Evolutionary conservation across 23 red algal genomes (phyloP), one percentile per base, ranked within the genome.

Genomic region (Gracilariopsis chorda): DNA sequence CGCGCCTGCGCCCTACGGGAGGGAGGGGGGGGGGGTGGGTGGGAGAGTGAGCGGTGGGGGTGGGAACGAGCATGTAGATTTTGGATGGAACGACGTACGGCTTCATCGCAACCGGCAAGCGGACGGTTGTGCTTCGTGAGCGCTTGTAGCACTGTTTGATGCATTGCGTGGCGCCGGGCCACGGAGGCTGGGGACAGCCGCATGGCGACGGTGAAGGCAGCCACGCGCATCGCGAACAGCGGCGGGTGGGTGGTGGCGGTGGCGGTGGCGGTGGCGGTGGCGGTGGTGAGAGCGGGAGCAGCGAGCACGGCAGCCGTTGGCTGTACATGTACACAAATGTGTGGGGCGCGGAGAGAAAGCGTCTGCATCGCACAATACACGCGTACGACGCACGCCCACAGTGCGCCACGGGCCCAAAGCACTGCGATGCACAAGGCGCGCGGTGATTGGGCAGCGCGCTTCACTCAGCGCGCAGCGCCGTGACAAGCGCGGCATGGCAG

Each of bases 81-180:
- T 7, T n/a, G 40, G 40, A n/a, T 16, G n/a, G n/a, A 14, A 44
- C 32, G 5, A 53, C 74, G n/a, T 79, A 79, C 74, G 36, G 49
- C 82, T 41, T 86, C 82, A 47, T 86, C 82, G 42, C 57, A 53
- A 3, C 82, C 82, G 64, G 82, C 82, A 8, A 86, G 28, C 4
- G 40, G 42, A 9, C 41, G 30, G 33, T 63, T 6, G 7, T 13
- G n/a, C 16, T 35, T 34, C n/a, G 24, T 29, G 3, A 64, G 29
- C n/a, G 10, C n/a, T 7, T 10, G 36, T 58, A 33, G 35, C 4
- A 29, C 51, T 56, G 21, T 12, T 20, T 58, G 24, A 29, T 83
- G 34, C 27, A 83, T 48, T 34, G 79, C 53, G 37, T 32, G 27
- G 37, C 56, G 52, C 28, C 51, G 40, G 44, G 60, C 34, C 21